These are phyloP conservation scores for Rhodofomes roseus DNA, from an alignment of 1,284 basidiomycete genomes.

Conservation along the genomic window DNA sequence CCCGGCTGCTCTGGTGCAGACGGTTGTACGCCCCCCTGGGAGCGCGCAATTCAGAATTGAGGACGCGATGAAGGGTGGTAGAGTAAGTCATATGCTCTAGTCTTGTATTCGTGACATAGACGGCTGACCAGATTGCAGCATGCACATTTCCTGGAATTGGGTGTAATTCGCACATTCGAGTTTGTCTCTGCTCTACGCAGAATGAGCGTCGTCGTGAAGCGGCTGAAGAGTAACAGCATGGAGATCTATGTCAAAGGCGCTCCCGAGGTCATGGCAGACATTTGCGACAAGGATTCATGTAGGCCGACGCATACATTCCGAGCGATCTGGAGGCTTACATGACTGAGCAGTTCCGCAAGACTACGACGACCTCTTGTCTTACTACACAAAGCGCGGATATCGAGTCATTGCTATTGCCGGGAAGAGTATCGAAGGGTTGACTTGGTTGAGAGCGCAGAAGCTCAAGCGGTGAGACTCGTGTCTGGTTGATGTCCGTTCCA, in stretches of 20 bases:
- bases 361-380: constrained; percentile 94
- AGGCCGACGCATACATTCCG: constrained; percentile 30
- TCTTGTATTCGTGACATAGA: neutral
- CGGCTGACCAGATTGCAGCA: constrained; percentile 46
- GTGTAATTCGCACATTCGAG: constrained; percentile 95
- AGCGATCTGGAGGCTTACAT: neutral
- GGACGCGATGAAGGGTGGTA: constrained; percentile 84
- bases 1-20: constrained; percentile 92
- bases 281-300: constrained; percentile 89
- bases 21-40: constrained; percentile 93
- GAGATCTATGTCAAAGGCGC: constrained; percentile 99
- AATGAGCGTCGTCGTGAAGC: constrained; percentile 98
- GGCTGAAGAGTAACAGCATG: constrained; percentile 92
- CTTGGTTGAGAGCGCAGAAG: constrained; percentile 97
- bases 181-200: constrained; percentile 91
- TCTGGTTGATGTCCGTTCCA: neutral
- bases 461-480: constrained; percentile 78
- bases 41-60: constrained; percentile 86
- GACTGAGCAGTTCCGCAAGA: constrained; percentile 81
- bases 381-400: constrained; percentile 97
- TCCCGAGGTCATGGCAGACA: constrained; percentile 96
- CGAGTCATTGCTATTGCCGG: constrained; percentile 98
- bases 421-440: constrained; percentile 89
- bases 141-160: constrained; percentile 93
- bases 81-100: constrained; percentile 39